Conservation (phyloP, 768 basidiomycete genomes). For the Tulasnella sp. region DNA sequence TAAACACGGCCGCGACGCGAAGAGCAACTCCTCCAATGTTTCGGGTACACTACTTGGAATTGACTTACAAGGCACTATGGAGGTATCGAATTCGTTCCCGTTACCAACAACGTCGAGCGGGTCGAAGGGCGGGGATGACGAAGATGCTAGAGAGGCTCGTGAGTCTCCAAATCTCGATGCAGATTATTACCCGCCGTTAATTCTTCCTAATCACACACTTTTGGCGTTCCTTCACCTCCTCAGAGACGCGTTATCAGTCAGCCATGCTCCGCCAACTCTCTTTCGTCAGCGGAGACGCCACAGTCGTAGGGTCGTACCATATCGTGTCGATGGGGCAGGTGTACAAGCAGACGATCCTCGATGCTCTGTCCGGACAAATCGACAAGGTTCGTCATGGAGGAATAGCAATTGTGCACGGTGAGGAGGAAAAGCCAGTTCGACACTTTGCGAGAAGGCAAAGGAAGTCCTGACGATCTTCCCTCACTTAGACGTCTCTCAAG, state of each 20-base stretch:
- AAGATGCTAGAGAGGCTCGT: neutral
- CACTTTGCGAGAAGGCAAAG: neutral
- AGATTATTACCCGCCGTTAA: no score
- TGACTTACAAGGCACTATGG: slow-evolving; percentile 81
- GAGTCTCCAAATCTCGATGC: no score
- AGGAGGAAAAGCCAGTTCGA: slow-evolving; percentile 9
- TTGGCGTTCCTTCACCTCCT: neutral
- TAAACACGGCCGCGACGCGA: slow-evolving; percentile 78
- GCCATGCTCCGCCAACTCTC: slow-evolving; percentile 79
- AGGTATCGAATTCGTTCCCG: slow-evolving; percentile 85
- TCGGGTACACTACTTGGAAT: slow-evolving; percentile 83
- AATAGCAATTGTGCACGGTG: slow-evolving; percentile 74
- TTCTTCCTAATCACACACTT: no score
- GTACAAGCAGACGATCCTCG: slow-evolving; percentile 67
- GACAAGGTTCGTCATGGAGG: slow-evolving; percentile 80
- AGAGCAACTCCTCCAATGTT: slow-evolving; percentile 44
- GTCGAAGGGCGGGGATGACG: neutral
- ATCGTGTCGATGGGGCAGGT: slow-evolving; percentile 78
- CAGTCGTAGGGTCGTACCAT: slow-evolving; percentile 89
- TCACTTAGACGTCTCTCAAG: slow-evolving; percentile 62
- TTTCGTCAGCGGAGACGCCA: slow-evolving; percentile 86
- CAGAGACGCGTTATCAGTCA: slow-evolving; percentile 60
- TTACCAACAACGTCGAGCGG: slow-evolving; percentile 39
- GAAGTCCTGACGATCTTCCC: slow-evolving; percentile 6
- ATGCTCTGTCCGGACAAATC: slow-evolving; percentile 76